Conservation (phyloP, 768 basidiomycete genomes). For the Fomitopsis serialis region DNA sequence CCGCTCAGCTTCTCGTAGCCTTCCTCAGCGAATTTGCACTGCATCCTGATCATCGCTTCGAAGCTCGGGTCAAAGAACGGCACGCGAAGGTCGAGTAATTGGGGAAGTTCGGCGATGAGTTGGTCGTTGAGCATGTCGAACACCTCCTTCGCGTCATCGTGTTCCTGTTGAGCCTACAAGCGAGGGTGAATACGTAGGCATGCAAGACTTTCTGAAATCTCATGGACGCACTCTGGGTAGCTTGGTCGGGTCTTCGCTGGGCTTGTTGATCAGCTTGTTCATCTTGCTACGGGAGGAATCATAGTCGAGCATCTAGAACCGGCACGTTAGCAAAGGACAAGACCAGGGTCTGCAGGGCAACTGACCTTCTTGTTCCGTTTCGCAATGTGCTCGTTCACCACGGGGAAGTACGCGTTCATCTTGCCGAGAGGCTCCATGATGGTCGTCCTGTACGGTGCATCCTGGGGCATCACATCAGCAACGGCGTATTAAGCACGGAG, state of each 20-base stretch:
- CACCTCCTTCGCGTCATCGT: slow-evolving; percentile 91
- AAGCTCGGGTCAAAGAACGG: slow-evolving; percentile 99
- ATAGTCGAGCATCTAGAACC: slow-evolving; percentile 80
- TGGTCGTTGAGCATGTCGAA: slow-evolving; percentile 93
- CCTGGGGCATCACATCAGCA: slow-evolving; percentile 40
- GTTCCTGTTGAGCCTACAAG: slow-evolving; percentile 84
- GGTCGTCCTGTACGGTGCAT: slow-evolving; percentile 90
- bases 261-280: slow-evolving; percentile 87
- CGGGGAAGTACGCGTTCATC: slow-evolving; percentile 92
- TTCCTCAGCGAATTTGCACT: slow-evolving; percentile 96
- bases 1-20: slow-evolving; percentile 96
- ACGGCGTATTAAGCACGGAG: neutral
- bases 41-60: slow-evolving; percentile 98
- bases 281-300: slow-evolving; percentile 88
- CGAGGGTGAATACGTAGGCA: neutral
- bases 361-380: slow-evolving; percentile 95
- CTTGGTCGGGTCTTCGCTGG: slow-evolving; percentile 88
- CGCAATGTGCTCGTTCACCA: slow-evolving; percentile 87
- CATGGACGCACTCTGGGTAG: slow-evolving; percentile 62
- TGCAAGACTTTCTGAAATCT: too few relatives aligned
- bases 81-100: slow-evolving; percentile 89
- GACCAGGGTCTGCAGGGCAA: neutral
- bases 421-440: slow-evolving; percentile 94
- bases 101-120: slow-evolving; percentile 84
- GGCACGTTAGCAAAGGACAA: neutral